Evolutionary conservation across 345 rosid genomes (phyloP), one percentile per base, ranked within the genome.

Genomic region (Brassica rapa): DNA sequence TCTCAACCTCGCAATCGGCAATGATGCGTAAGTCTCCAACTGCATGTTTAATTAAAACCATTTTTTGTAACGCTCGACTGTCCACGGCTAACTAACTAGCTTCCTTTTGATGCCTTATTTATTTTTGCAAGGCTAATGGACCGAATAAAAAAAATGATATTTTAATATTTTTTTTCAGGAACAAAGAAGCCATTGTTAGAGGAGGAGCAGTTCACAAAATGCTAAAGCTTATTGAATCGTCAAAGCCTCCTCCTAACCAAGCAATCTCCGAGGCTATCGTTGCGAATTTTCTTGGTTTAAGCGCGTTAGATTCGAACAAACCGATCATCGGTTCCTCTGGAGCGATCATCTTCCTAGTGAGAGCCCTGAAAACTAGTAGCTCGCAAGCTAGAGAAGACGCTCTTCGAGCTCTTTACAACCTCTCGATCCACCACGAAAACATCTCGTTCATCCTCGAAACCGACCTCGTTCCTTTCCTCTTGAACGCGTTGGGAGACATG

Each of bases 151-250:
- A 33, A 27, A 27, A 27, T 27, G 30, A 27, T 27, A 27, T 3
- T 27, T 27, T 35, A 35, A 11, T 41, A 2, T 9, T 9, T 71
- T 77, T 81, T 72, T 77, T 81, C 88, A 94, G 98, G 89, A 94
- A 94, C 83, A 94, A 94, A 85, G 97, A 89, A 66, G 97, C 97
- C 63, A 92, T 94, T 82, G 95, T 91, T 15, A 89, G 91, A 82
- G 90, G 93, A 32, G 98, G 97, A 21, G 94, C 93, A 32, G 86
- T 92, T 63, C 95, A 94, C 76, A 92, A 91, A 88, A 88, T 94
- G 95, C 74, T 94, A 15, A 88, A 84, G 88, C 86, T 94, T 6
- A 88, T 92, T 8, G 93, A 89, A 56, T 84, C 91, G 14, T 83
- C 89, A 46, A 67, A 68, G 61, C 84, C 82, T 33, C 75, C 83